Evolutionary conservation across 1,139 yeast genomes (phyloP), one percentile per base, ranked within the genome.

Genomic region (Scheffersomyces lignicola): DNA sequence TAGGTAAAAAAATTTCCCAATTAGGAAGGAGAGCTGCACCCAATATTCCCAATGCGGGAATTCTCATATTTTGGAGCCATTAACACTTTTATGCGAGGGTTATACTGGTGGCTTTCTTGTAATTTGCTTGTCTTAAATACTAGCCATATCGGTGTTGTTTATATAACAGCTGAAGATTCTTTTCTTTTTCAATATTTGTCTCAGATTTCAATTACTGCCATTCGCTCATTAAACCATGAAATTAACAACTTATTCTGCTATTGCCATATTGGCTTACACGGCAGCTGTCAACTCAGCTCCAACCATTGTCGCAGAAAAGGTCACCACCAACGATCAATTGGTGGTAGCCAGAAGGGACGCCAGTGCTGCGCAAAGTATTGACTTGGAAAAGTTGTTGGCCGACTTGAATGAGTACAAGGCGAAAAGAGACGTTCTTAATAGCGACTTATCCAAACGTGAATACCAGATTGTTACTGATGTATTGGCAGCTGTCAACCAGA

Each of bases 401-500:
- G 39, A 56, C 17, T 47, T 62, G 29, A 45, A 52, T 11, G 51
- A 52, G 23, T 43, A 62, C 38, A 58, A 50, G 37, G 39, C 47
- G 12, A 64, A 64, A 47, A 62, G 73, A 48, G 67, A 61, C 33
- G 58, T 52, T 22, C 43, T 57, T 24, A 53, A 55, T 27, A 40
- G 39, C 9, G 57, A 48, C 18, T 48, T 66, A 22, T 45, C 53
- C 26, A 50, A 55, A 37, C 60, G 63, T 49, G 65, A 66, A 39
- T 60, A 61, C 42, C 51, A 56, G 39, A 60, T 69, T 42, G 74
- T 69, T 31, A 69, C 76, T 36, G 58, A 62, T 38, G 69, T 69
- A 10, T 67, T 69, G 45, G 43, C 62, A 11, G 65, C 69, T 30
- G 54, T 69, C 33, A 58, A 67, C 40, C 59, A 65, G 41, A 58